These are phyloP conservation scores for Eutypella sp. DNA, from an alignment of 2,329 filamentous ascomycete genomes.

Conservation along the genomic window DNA sequence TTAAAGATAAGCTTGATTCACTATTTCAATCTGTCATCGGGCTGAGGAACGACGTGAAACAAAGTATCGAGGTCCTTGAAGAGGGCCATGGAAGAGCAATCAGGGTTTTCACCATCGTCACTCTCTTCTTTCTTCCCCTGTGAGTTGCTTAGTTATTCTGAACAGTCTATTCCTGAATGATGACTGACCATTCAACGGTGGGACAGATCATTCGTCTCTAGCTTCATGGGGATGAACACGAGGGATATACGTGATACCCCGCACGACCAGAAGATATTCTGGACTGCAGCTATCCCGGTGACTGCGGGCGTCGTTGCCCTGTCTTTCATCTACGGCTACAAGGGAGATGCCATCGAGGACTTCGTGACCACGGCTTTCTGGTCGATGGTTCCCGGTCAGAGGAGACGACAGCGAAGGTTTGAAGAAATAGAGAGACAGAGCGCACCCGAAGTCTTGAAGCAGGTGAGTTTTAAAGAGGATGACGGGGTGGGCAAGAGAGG, in stretches of 20 bases:
- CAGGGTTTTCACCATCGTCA: conserved; percentile 14
- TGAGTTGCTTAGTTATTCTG: conserved; percentile 1
- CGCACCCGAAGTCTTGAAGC: not conserved
- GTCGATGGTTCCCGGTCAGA: not conserved
- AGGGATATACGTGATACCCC: conserved; percentile 12
- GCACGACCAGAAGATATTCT: conserved; percentile 9
- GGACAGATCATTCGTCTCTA: conserved; percentile 15
- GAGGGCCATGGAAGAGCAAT: conserved; percentile 16
- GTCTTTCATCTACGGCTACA: conserved; percentile 14
- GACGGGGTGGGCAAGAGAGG: not conserved
- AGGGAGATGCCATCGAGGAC: conserved; percentile 1
- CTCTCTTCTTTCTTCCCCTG: conserved; percentile 13
- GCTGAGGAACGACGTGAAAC: not conserved
- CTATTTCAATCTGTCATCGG: not conserved
- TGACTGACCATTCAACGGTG: too few relatives aligned
- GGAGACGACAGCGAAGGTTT: not conserved
- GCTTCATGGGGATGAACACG: conserved; percentile 17
- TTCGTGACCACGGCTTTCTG: not conserved
- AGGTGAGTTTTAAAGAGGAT: not conserved
- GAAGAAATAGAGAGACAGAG: not conserved
- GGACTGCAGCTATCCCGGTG: conserved; percentile 8
- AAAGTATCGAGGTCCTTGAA: conserved; percentile 13
- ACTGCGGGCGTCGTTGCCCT: conserved; percentile 11
- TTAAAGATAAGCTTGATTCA: not conserved
- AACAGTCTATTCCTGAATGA: too few relatives aligned